Evolutionary conservation across 1,284 basidiomycete genomes (phyloP), one percentile per base, ranked within the genome.

Genomic region (Pyrrhoderma lamaoense): DNA sequence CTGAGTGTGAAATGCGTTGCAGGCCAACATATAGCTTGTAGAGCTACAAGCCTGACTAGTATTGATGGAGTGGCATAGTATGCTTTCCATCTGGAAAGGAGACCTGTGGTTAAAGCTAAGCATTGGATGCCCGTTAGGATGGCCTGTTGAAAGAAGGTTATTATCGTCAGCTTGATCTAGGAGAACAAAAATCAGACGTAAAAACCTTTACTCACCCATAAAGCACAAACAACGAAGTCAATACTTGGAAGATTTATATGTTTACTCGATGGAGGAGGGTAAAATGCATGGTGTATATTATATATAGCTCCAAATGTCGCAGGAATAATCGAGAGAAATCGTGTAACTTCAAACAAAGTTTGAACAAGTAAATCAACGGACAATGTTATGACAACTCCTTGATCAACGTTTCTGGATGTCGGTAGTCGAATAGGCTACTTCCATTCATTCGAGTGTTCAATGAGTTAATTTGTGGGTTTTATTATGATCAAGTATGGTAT

Each of bases 11-110:
- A 65, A 54, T 89, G 85, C 5, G 89, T 91, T 8, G 89, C 83
- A 2, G 89, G 88, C 89, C 90, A 93, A 64, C 89, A 87, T 54
- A 92, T 90, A 7, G 86, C 85, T 66, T 93, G 89, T 1, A 93
- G 70, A 0, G 85, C 88, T 43, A 92, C 74, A 2, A 93, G 79
- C 8, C 89, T 81, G 60, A 93, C 86, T 49, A 93, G 77, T 2
- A 89, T 87, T 1, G 89, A 75, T 22, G 89, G 67, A 1, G 87
- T 83, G 0, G 85, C 76, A 60, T 93, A 93, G 67, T 92, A 91
- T 0, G 85, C 74, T 36, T 79, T 74, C 89, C 89, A 93, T 40
- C 89, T 79, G 16, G 78, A 79, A 36, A 91, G 71, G 1, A 93
- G 77, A 18, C 90, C 86, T 0, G 87, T 89, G 3, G 89, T 88